A percentile compares a stretch with the other conserved stretches of the same genome.
Conservation (phyloP, 106 monocot species). For the Dendrobium catenatum region DNA sequence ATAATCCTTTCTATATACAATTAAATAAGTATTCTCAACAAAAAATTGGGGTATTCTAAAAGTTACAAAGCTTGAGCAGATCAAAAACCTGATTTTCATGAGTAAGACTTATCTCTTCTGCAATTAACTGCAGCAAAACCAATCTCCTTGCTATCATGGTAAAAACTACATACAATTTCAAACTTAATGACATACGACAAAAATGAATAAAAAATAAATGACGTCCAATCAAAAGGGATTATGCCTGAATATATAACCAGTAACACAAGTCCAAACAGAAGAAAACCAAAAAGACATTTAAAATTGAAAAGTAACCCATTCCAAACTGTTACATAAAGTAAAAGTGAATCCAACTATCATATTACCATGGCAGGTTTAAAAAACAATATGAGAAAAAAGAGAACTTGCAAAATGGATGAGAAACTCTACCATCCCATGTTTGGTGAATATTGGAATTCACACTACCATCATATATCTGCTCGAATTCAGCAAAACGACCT, state of each 20-base stretch:
- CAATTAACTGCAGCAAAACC: not conserved
- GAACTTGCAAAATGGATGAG: not conserved
- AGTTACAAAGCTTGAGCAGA: not conserved
- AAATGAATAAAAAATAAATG: not conserved
- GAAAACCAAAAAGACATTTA: not conserved
- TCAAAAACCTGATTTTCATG: not conserved
- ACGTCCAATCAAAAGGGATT: not conserved
- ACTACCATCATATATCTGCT: slow-evolving; percentile 43
- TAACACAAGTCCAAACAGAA: not conserved
- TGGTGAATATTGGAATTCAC: slow-evolving; percentile 25
- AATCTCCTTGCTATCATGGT: not conserved
- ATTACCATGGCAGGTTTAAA: not conserved
- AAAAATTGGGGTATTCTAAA: not conserved
- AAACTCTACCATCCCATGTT: slow-evolving; percentile 43
- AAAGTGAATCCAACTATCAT: not conserved
- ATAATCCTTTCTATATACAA: not conserved
- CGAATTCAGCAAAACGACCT: slow-evolving; percentile 35
- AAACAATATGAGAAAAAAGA: not conserved
- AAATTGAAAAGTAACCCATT: not conserved
- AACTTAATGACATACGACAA: not conserved
- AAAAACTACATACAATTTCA: not conserved
- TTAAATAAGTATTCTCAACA: not conserved
- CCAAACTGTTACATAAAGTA: not conserved
- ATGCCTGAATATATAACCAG: not conserved
- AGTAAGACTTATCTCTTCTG: not conserved